These are phyloP conservation scores for Urtica urens DNA, from an alignment of 306 rosid species.

Conservation along the genomic window DNA sequence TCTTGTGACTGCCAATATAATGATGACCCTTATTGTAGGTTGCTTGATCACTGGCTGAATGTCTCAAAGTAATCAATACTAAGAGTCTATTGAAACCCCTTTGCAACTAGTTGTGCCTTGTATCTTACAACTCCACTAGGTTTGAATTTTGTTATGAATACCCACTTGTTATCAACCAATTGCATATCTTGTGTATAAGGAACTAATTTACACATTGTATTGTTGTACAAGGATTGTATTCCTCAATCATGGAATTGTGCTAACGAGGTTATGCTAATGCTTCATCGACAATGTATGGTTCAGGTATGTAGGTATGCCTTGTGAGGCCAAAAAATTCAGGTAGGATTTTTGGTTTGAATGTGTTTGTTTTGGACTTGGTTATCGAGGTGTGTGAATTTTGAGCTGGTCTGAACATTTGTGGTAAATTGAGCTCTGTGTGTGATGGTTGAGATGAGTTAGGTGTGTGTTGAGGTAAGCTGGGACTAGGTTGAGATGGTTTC, in stretches of 20 bases:
- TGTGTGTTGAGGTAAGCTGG: no score
- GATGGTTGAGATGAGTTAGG: no score
- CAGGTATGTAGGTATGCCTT: no score
- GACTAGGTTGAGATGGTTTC: no score
- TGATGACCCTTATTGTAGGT: neutral
- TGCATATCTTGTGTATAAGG: neutral
- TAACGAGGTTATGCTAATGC: neutral
- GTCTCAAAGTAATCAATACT: neutral
- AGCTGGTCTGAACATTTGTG: no score
- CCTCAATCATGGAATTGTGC: neutral
- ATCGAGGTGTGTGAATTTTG: no score
- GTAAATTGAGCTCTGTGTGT: no score
- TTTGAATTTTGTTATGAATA: neutral
- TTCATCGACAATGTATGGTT: no score
- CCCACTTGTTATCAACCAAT: neutral
- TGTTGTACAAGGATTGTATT: neutral
- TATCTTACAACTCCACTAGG: neutral
- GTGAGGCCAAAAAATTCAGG: no score
- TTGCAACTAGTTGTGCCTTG: neutral
- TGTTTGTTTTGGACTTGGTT: no score
- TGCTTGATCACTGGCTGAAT: neutral
- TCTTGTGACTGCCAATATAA: neutral
- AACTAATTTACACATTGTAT: neutral
- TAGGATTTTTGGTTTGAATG: no score
- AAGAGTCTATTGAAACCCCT: no score